Evolutionary conservation across 441 rosid species (phyloP).

Genomic region (Flueggea neowawraea): DNA sequence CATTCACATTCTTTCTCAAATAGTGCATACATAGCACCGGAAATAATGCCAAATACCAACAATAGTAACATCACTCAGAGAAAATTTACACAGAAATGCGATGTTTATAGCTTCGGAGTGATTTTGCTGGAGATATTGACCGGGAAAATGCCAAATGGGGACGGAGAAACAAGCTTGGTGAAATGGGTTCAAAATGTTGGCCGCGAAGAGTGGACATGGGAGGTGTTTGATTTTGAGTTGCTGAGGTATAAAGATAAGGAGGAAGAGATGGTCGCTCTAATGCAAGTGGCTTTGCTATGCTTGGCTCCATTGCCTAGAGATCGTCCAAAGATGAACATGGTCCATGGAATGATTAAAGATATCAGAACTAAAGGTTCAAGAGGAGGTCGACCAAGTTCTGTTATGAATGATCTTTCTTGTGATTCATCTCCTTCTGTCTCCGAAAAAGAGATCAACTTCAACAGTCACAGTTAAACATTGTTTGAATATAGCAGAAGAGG

Average conservation of each 20-base stretch:
- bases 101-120: slow-evolving; percentile 46
- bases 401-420: slow-evolving; percentile 27
- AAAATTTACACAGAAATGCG: slow-evolving; percentile 32
- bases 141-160: slow-evolving; percentile 36
- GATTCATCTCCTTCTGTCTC: slow-evolving; percentile 37
- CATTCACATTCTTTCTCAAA: slow-evolving; percentile 17
- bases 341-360: slow-evolving; percentile 35
- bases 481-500: too few relatives aligned
- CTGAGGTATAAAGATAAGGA: slow-evolving; percentile 30
- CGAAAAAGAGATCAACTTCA: slow-evolving; percentile 15
- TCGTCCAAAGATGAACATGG: slow-evolving; percentile 41
- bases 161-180: slow-evolving; percentile 36
- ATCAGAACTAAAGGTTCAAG: slow-evolving; percentile 23
- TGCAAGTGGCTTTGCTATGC: slow-evolving; percentile 46
- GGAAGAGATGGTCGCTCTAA: slow-evolving; percentile 35
- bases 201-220: slow-evolving; percentile 32
- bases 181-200: slow-evolving; percentile 33
- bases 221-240: slow-evolving; percentile 51
- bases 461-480: background rate
- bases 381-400: slow-evolving; percentile 11
- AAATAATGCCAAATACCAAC: slow-evolving; percentile 15
- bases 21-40: slow-evolving; percentile 32
- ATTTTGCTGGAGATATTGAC: slow-evolving; percentile 40
- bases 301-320: slow-evolving; percentile 34
- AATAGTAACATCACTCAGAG: slow-evolving; percentile 5